Evolutionary conservation across 78 protist genomes (phyloP).

Genomic region (Dictyostelium firmibasis): DNA sequence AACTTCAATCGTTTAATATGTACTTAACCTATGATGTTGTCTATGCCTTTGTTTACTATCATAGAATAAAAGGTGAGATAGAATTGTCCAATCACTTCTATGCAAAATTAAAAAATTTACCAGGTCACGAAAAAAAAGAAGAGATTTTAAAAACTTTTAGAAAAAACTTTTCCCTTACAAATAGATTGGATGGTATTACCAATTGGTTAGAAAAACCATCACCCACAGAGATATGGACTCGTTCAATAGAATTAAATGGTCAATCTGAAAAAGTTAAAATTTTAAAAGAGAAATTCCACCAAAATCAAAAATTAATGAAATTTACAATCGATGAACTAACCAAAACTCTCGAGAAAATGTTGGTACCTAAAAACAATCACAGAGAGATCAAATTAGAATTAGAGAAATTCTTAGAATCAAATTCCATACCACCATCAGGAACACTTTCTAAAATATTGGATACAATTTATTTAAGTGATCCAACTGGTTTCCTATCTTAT

Average conservation of each 20-base stretch:
- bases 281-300: too few species aligned
- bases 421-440: not conserved
- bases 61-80: not conserved
- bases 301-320: too few species aligned
- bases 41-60: not conserved
- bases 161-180: too few species aligned
- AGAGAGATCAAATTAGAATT: not conserved
- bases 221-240: too few species aligned
- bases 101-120: not conserved
- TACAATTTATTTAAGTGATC: not conserved
- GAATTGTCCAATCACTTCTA: not conserved
- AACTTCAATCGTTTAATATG: not conserved
- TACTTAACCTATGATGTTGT: not conserved
- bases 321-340: too few species aligned
- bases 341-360: not conserved
- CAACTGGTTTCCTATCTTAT: not conserved
- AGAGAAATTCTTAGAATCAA: not conserved
- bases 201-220: too few species aligned
- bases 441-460: not conserved
- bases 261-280: too few species aligned
- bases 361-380: not conserved
- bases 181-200: too few species aligned
- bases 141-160: too few species aligned
- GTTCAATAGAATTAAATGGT: too few species aligned
- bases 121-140: too few species aligned